Evolutionary conservation across 805 yeast genomes (phyloP).

Genomic region (Kodamaea kaohsiungensis): DNA sequence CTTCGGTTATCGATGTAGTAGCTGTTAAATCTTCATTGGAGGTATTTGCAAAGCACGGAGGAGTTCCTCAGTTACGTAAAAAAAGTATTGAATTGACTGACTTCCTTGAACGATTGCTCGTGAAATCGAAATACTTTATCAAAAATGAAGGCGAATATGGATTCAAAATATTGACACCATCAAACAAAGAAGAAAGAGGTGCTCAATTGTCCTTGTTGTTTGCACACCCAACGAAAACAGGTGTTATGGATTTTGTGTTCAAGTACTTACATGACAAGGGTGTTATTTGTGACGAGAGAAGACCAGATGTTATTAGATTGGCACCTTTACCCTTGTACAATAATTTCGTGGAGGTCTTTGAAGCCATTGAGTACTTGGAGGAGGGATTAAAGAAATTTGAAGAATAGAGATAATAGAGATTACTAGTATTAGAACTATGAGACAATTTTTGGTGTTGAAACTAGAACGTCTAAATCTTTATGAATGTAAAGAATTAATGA

Average conservation of each 20-base stretch:
- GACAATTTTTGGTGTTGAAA: no score
- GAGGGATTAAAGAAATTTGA: constrained; percentile 29
- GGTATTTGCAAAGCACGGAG: constrained; percentile 60
- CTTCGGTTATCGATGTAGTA: constrained; percentile 83
- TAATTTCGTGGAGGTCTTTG: constrained; percentile 61
- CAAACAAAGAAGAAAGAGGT: constrained; percentile 58
- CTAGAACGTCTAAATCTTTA: no score
- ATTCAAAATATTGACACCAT: constrained; percentile 77
- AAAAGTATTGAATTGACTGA: constrained; percentile 61
- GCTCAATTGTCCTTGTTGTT: constrained; percentile 81
- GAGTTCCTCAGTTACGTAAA: constrained; percentile 55
- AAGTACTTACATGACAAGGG: constrained; percentile 54
- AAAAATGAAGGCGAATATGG: constrained; percentile 31
- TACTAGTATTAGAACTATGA: no score
- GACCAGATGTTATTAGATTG: constrained; percentile 87
- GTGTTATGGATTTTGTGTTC: constrained; percentile 64
- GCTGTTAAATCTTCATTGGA: constrained; percentile 68
- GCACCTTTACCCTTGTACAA: constrained; percentile 88
- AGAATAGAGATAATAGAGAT: neutral
- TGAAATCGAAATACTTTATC: constrained; percentile 47
- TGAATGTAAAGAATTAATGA: no score
- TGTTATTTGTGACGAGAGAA: constrained; percentile 82
- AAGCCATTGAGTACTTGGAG: constrained; percentile 47
- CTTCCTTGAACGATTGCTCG: constrained; percentile 52
- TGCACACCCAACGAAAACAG: constrained; percentile 36